phyloP scores from a whole-genome alignment of 139 green algal genomes.

The Choricystis sp. region DNA sequence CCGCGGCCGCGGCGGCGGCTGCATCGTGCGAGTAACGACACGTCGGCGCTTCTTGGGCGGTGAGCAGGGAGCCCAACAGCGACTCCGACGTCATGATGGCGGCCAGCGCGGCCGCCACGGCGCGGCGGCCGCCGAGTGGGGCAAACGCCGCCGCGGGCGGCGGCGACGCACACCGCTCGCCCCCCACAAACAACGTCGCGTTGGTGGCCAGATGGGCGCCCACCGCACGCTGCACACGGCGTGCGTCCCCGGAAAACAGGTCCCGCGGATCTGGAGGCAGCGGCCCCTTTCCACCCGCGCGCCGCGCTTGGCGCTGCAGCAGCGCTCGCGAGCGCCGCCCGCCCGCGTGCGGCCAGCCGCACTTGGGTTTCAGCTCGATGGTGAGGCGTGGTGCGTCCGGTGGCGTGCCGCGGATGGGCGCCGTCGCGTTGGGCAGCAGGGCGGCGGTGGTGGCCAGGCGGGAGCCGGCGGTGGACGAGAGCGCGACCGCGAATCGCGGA shows the following conservation, averaged over 20 bases:
- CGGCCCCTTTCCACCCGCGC: too few species aligned
- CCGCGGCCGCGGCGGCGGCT: background rate
- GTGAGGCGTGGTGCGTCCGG: background rate
- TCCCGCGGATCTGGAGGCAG: too few species aligned
- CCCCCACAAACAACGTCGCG: too few species aligned
- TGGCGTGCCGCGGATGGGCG: too few species aligned
- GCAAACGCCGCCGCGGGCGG: too few species aligned
- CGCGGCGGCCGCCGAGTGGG: too few species aligned
- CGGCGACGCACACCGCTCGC: too few species aligned
- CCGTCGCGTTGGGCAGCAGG: background rate
- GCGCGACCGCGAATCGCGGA: background rate
- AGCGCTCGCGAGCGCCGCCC: too few species aligned
- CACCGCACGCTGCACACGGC: too few species aligned
- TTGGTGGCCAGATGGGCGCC: too few species aligned
- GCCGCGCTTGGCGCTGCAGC: too few species aligned
- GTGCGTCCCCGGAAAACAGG: too few species aligned
- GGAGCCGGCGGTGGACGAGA: background rate
- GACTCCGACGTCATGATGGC: background rate
- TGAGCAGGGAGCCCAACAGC: background rate
- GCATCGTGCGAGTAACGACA: background rate
- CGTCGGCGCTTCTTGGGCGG: background rate
- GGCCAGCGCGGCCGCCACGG: background rate
- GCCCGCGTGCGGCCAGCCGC: background rate
- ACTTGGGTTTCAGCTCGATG: background rate
- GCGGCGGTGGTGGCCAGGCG: background rate